These are phyloP conservation scores for Quercus lobata DNA, from an alignment of 331 rosid species.

Conservation along the genomic window DNA sequence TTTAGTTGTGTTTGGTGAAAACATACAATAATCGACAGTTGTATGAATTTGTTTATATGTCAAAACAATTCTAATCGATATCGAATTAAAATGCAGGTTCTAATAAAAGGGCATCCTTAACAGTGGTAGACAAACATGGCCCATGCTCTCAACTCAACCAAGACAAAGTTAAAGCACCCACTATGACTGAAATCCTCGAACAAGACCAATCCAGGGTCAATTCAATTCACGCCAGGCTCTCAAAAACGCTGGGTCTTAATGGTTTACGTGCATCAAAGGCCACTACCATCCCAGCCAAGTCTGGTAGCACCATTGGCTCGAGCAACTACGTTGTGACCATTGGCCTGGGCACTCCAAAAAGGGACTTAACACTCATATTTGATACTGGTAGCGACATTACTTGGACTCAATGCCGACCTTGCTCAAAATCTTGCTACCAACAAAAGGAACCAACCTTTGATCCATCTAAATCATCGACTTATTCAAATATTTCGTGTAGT, in stretches of 20 bases:
- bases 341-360: constrained; percentile 65
- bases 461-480: constrained; percentile 45
- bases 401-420: constrained; percentile 89
- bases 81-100: constrained; percentile 16
- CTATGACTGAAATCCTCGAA: constrained; percentile 26
- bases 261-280: background rate
- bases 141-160: constrained; percentile 40
- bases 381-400: constrained; percentile 64
- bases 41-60: background rate
- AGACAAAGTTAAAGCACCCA: background rate
- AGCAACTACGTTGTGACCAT: constrained; percentile 65
- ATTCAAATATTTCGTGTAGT: constrained; percentile 41
- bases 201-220: constrained; percentile 18
- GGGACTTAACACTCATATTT: constrained; percentile 45
- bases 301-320: constrained; percentile 44
- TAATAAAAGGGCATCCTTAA: constrained; percentile 18
- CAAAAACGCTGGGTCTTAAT: background rate
- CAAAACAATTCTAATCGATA: constrained; percentile 19
- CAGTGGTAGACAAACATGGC: constrained; percentile 50
- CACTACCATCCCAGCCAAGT: constrained; percentile 47
- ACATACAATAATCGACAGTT: too few relatives aligned
- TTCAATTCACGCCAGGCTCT: constrained; percentile 25
- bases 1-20: too few relatives aligned
- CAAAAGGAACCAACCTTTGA: constrained; percentile 52
- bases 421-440: constrained; percentile 41